A percentile compares a stretch with the other conserved stretches of the same genome.
These are phyloP conservation scores for Solanum habrochaites DNA, from an alignment of 257 asterid species.

Conservation along the genomic window DNA sequence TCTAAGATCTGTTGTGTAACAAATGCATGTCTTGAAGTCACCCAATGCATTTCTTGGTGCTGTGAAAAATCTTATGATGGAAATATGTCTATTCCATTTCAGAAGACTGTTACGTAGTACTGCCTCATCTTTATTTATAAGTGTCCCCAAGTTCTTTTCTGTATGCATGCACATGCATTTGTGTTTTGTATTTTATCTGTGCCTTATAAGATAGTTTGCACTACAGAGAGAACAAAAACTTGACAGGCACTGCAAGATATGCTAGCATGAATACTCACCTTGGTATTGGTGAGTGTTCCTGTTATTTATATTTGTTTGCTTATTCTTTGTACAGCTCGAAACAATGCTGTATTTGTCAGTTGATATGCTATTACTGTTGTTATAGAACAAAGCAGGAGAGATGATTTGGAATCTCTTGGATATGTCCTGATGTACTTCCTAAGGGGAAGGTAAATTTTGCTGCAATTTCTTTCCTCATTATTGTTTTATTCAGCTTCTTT, in stretches of 20 bases:
- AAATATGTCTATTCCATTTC: background rate
- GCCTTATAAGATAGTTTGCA: background rate
- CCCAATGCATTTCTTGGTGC: background rate
- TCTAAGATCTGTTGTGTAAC: background rate
- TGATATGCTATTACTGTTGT: background rate
- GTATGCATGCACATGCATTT: background rate
- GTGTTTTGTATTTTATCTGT: background rate
- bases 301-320: background rate
- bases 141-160: background rate
- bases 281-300: constrained; percentile 65
- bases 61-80: background rate
- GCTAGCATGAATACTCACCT: constrained; percentile 98
- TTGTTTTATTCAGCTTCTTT: constrained; percentile 1
- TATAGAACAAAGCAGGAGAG: constrained; percentile 97
- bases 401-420: constrained; percentile 98
- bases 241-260: constrained; percentile 97
- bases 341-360: background rate
- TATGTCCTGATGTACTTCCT: constrained; percentile 88
- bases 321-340: background rate
- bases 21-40: background rate
- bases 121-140: background rate
- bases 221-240: constrained; percentile 87
- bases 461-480: constrained; percentile 2
- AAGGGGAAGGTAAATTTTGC: constrained; percentile 63
- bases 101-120: background rate